Base-by-base conservation (phyloP, 805 yeast species). In the Debaryomyces prosopidis region DNA sequence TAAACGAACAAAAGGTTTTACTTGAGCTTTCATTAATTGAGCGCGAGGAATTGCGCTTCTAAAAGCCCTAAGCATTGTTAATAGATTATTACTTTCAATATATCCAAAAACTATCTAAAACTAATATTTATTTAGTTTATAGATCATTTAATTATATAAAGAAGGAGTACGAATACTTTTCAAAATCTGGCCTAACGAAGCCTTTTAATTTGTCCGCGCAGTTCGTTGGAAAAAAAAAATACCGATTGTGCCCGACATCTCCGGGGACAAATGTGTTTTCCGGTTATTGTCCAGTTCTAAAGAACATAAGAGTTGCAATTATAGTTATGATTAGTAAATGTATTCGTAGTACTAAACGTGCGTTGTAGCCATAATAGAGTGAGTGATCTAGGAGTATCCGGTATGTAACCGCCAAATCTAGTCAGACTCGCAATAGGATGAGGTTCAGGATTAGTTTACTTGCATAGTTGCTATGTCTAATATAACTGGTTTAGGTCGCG, bases 11-110 rank as follows among this genome's bases (percentile, higher is more conserved):
- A 41, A 30, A 18, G 51, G 49, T 42, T 43, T 44, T 36, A 49
- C 55, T 52, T 58, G 62, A 42, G 67, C 66, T 54, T 57, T 59
- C 47, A 66, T 57, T 37, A 63, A 54, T 42, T 62, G 60, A 49
- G 65, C 59, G 53, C 70, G 69, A 40, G 72, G 70, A 32, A 59
- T 50, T 32, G 64, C 63, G 51, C 68, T 56, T 62, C 60, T 71
- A 52, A 71, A 67, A 51, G 75, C 74, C 61, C 73, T 71, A 57
- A 70, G 73, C 76, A 71, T 71, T 23, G 39, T 43, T 26, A 12
- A 17, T 30, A 15, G 31, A 20, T 43, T 31, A 14, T 14, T 14
- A 23, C 12, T 17, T 17, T 11, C 7, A 12, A 14, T 26, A 14
- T 23, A 27, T 38, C 28, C 16, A 20, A 27, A 12, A 27, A 26